Percentiles rank a stretch among this genome's conserved stretches.
These are phyloP conservation scores for Fusarium nisikadoi DNA, from an alignment of 2,329 filamentous ascomycete genomes.

Conservation along the genomic window DNA sequence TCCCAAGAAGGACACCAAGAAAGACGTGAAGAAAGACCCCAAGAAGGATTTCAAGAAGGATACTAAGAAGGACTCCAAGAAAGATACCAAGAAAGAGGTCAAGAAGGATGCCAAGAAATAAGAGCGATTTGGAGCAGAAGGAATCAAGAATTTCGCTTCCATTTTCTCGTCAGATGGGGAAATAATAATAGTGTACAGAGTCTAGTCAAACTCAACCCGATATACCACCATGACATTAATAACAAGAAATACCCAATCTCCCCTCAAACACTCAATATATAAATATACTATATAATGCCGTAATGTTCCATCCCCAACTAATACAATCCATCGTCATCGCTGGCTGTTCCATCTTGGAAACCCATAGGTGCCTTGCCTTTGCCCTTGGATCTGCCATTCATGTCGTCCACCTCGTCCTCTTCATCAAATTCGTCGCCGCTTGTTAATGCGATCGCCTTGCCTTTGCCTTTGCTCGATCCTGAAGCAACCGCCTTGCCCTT, in stretches of 20 bases:
- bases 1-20: neutral
- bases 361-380: slow-evolving; percentile 66
- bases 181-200: slow-evolving; percentile 24
- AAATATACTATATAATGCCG: slow-evolving; percentile 23
- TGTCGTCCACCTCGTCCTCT: slow-evolving; percentile 48
- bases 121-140: slow-evolving; percentile 15
- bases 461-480: slow-evolving; percentile 47
- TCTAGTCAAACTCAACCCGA: slow-evolving; percentile 22
- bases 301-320: slow-evolving; percentile 42
- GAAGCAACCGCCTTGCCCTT: slow-evolving; percentile 49
- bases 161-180: slow-evolving; percentile 1
- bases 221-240: slow-evolving; percentile 35
- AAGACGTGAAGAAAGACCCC: slow-evolving; percentile 3
- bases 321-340: slow-evolving; percentile 68
- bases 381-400: slow-evolving; percentile 56
- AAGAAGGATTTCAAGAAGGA: neutral
- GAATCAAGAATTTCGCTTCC: slow-evolving; percentile 8
- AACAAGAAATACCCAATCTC: slow-evolving; percentile 25
- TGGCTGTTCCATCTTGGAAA: slow-evolving; percentile 65
- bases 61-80: neutral
- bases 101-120: slow-evolving; percentile 22
- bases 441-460: slow-evolving; percentile 46
- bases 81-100: neutral
- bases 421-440: slow-evolving; percentile 50
- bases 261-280: slow-evolving; percentile 22